Base-by-base conservation (phyloP, 352 stramenopile genomes). In the Phytophthora sojae region DNA sequence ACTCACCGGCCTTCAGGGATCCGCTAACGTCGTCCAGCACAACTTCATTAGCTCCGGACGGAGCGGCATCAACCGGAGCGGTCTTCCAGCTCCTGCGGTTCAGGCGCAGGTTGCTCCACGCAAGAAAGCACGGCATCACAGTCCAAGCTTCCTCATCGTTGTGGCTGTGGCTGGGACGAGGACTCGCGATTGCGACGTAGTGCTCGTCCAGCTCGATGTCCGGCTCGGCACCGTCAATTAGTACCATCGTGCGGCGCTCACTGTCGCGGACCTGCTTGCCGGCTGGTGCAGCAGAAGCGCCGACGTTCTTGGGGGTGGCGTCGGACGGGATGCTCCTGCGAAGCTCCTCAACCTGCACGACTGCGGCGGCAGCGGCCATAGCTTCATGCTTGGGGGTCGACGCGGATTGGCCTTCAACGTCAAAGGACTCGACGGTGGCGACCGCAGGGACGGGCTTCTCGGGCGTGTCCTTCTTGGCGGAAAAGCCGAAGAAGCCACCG, bases 21-120 rank as follows among this genome's bases (percentile, higher is more conserved):
- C 84, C 86, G 39, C 61, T 85, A 11, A 93, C 64, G n/a, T 79
- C 45, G 29, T 79, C 64, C 1, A 95, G 73, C 3, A 95, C 12
- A 19, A 47, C 14, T 1, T 74, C 47, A 19, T 72, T 56, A 15
- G 45, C 39, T 53, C 59, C 45, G 2, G 32, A 45, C 9, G n/a
- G 30, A 19, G 19, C 7, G 0, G 44, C 21, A 3, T 26, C 42
- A 11, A 15, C 26, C 12, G 51, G 19, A 51, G 25, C 37, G 29
- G 26, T 69, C 39, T 49, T 60, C 53, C 63, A 68, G 37, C 42
- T 66, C 17, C 64, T 64, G 1, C 58, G 59, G 21, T 72, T 71
- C 11, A 81, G 29, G 19, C 69, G 26, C 15, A 83, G 26, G 0
- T 70, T 80, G 35, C 29, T 78, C 76, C 76, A 82, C 30, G 53